Conservation (phyloP, 1,284 basidiomycete species). For the Marasmius tenuissimus region DNA sequence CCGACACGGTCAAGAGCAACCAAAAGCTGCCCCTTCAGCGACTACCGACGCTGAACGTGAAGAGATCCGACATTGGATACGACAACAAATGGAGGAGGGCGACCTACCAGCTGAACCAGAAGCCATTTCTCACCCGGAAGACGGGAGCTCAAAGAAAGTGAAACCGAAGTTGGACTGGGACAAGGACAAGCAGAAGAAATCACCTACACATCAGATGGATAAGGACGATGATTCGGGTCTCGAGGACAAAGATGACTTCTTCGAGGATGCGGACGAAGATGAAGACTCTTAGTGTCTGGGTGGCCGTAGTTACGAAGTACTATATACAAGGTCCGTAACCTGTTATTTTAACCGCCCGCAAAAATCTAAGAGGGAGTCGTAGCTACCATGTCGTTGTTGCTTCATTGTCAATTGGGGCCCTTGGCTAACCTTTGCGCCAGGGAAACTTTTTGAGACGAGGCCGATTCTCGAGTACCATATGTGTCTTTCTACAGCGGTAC, state of each 20-base stretch:
- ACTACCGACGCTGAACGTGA: constrained; percentile 52
- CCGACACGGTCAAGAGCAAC: constrained; percentile 35
- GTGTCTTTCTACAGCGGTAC: no score
- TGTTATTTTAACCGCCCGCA: no score
- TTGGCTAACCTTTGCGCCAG: not conserved
- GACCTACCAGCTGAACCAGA: constrained; percentile 67
- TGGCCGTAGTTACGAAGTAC: no score
- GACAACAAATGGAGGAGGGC: constrained; percentile 62
- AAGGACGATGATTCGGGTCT: constrained; percentile 12
- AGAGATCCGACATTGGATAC: constrained; percentile 62
- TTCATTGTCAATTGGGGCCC: not conserved
- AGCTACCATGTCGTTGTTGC: not conserved
- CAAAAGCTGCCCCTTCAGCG: constrained; percentile 10
- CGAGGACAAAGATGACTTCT: constrained; percentile 45
- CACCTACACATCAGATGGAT: constrained; percentile 2
- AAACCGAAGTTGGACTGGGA: constrained; percentile 17
- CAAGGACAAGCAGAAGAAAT: constrained; percentile 11
- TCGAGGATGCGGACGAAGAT: constrained; percentile 36
- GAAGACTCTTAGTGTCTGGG: constrained; percentile 7
- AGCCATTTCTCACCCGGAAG: constrained; percentile 19
- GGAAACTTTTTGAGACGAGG: not conserved
- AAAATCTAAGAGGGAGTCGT: not conserved
- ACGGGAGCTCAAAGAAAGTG: constrained; percentile 9
- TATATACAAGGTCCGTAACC: no score
- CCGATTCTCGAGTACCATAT: not conserved